These are phyloP conservation scores for Fraxinus xanthoxyloides DNA, from an alignment of 305 asterid species.

Conservation along the genomic window DNA sequence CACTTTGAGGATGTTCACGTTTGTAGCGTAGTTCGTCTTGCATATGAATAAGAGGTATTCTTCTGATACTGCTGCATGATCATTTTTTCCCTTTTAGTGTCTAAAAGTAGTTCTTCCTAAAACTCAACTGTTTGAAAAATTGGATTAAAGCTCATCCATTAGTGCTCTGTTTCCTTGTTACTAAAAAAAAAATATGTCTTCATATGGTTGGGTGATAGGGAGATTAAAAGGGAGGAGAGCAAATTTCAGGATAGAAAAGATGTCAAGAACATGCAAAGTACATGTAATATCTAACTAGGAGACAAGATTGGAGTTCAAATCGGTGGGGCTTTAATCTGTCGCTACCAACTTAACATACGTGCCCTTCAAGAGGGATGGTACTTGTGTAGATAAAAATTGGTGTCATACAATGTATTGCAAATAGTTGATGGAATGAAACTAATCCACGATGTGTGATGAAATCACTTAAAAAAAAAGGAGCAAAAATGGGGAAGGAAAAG, in stretches of 20 bases:
- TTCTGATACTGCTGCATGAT: background rate
- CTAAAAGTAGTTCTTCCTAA: background rate
- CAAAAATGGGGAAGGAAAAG: background rate
- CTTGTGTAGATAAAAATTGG: background rate
- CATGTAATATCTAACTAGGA: background rate
- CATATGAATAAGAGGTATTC: conserved; percentile 41
- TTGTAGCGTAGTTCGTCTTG: background rate
- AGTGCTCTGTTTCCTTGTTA: background rate
- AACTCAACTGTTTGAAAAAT: background rate
- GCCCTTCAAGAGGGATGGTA: background rate
- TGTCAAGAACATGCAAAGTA: background rate
- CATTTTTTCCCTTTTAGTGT: background rate
- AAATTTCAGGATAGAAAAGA: background rate
- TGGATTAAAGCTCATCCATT: background rate
- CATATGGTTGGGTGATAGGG: background rate
- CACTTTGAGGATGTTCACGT: conserved; percentile 36
- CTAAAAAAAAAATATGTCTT: background rate
- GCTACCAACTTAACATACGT: background rate
- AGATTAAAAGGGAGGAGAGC: background rate
- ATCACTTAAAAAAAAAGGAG: background rate
- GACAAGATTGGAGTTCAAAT: background rate
- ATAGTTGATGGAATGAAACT: background rate
- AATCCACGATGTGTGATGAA: background rate
- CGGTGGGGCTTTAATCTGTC: background rate
- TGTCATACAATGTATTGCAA: background rate